Percentiles rank a stretch among this genome's conserved stretches.
Conservation (phyloP, 192 early-diverging fungal species). For the Helicostylum pulchrum region DNA sequence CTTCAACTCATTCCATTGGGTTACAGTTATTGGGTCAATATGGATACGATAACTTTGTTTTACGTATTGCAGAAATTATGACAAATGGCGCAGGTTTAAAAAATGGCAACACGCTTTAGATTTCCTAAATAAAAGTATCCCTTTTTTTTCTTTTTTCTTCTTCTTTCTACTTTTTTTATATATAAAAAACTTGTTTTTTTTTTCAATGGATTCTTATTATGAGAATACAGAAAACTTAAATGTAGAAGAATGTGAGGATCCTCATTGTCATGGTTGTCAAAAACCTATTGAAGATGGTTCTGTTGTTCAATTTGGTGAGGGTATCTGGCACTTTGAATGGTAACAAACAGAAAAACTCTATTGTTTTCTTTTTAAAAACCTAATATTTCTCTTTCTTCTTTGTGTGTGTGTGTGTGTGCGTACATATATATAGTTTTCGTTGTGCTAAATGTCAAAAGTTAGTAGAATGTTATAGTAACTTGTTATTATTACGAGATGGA, state of each 20-base stretch:
- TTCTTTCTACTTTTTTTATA: not conserved
- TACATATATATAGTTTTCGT: slow-evolving; percentile 52
- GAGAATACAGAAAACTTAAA: slow-evolving; percentile 11
- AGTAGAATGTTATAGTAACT: slow-evolving; percentile 77
- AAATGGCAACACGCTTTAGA: too few relatives aligned
- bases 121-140: not conserved
- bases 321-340: slow-evolving; percentile 85
- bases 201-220: slow-evolving; percentile 18
- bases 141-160: slow-evolving; percentile 1
- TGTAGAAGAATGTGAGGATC: slow-evolving; percentile 39
- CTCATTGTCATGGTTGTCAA: slow-evolving; percentile 67
- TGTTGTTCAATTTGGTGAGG: slow-evolving; percentile 80
- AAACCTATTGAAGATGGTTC: slow-evolving; percentile 72
- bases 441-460: slow-evolving; percentile 74
- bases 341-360: slow-evolving; percentile 25
- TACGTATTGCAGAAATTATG: slow-evolving; percentile 30
- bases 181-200: not conserved
- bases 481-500: slow-evolving; percentile 75
- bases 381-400: not conserved
- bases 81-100: too few relatives aligned
- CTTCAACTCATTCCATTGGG: slow-evolving; percentile 69
- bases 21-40: slow-evolving; percentile 86
- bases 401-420: not conserved
- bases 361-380: not conserved
- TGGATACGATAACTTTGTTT: slow-evolving; percentile 68